Evolutionary conservation across 208 protist species (phyloP).

Genomic region (Wallacemonas rigidus): DNA sequence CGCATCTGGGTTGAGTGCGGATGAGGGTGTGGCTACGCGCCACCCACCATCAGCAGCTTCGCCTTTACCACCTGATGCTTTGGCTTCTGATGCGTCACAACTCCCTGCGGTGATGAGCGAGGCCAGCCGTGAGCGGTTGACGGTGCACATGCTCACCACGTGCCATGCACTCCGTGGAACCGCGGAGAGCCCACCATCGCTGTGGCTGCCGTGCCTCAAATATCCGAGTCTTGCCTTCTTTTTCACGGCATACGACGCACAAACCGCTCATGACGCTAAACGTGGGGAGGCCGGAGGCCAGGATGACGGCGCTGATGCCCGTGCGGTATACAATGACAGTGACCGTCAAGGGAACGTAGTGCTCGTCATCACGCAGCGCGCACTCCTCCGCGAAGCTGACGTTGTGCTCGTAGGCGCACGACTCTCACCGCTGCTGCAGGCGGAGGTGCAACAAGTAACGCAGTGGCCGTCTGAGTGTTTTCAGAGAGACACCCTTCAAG

Average conservation of each 20-base stretch:
- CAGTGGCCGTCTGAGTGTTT: conserved; percentile 27
- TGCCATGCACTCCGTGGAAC: conserved; percentile 10
- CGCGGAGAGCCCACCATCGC: conserved; percentile 9
- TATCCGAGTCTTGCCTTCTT: conserved; percentile 48
- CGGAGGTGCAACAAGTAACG: conserved; percentile 40
- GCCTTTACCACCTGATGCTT: no score
- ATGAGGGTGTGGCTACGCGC: no score
- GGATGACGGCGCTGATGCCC: conserved; percentile 17
- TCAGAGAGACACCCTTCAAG: not conserved
- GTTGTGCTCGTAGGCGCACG: conserved; percentile 58
- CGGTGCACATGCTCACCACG: conserved; percentile 13
- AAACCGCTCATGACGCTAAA: not conserved
- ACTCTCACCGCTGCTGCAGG: conserved; percentile 52
- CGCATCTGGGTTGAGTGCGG: no score
- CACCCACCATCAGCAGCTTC: no score
- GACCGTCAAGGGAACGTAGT: conserved; percentile 25
- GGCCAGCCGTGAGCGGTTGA: not conserved
- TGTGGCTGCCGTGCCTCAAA: conserved; percentile 71
- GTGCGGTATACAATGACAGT: not conserved
- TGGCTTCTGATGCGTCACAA: no score
- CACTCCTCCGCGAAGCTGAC: conserved; percentile 56
- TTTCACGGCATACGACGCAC: conserved; percentile 21
- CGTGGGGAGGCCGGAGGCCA: not conserved
- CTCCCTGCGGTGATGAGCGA: not conserved
- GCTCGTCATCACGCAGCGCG: conserved; percentile 62